A percentile compares a stretch with the other conserved stretches of the same genome.
phyloP scores from a whole-genome alignment of 1,139 yeast genomes.

The Candida sp. region DNA sequence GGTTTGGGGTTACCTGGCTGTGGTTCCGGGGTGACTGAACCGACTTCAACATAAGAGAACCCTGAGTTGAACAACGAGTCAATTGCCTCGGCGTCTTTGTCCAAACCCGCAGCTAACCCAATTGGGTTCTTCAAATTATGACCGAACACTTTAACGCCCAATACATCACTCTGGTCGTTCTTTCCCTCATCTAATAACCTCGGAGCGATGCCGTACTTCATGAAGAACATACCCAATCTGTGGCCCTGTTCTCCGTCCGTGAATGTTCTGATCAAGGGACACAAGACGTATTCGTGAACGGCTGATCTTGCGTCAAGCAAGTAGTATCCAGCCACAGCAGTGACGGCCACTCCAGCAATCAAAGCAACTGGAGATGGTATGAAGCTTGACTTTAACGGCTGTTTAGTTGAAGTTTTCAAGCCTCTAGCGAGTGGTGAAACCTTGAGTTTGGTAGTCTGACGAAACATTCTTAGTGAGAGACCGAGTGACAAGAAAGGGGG shows the following conservation, averaged over 20 bases:
- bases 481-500: not conserved
- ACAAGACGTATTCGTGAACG: slow-evolving; percentile 75
- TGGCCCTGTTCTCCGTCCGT: slow-evolving; percentile 91
- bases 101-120: slow-evolving; percentile 97
- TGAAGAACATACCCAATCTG: slow-evolving; percentile 66
- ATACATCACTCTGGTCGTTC: slow-evolving; percentile 49
- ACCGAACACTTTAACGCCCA: slow-evolving; percentile 70
- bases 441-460: not conserved
- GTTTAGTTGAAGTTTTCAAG: not conserved
- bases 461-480: not conserved
- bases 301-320: slow-evolving; percentile 80
- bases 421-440: not conserved
- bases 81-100: slow-evolving; percentile 94
- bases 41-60: slow-evolving; percentile 90
- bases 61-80: slow-evolving; percentile 81
- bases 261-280: slow-evolving; percentile 74
- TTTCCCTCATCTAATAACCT: slow-evolving; percentile 52
- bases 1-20: slow-evolving; percentile 96
- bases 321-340: slow-evolving; percentile 39
- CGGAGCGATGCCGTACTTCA: slow-evolving; percentile 77
- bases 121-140: slow-evolving; percentile 70
- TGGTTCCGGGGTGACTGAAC: slow-evolving; percentile 90
- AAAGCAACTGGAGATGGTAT: slow-evolving; percentile 30
- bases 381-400: slow-evolving; percentile 23
- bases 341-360: slow-evolving; percentile 29